phyloP scores from a whole-genome alignment of 306 rosid species.

The Cucurbita argyrosperma region DNA sequence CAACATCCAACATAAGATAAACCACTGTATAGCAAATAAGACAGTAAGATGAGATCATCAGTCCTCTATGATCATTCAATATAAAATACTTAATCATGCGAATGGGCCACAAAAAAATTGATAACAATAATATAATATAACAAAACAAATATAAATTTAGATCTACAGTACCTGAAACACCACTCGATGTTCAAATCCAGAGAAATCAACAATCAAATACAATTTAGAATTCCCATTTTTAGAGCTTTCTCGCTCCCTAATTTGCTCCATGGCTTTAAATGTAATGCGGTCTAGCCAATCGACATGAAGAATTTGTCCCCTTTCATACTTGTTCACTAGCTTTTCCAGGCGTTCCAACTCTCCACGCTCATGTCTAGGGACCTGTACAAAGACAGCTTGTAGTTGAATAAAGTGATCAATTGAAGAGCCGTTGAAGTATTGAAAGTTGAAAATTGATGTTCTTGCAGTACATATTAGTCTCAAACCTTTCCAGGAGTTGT shows the following conservation, averaged over 20 bases:
- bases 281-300: conserved; percentile 96
- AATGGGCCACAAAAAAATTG: background rate
- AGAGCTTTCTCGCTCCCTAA: conserved; percentile 63
- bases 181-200: conserved; percentile 82
- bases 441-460: background rate
- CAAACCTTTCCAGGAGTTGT: conserved; percentile 92
- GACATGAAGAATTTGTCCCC: conserved; percentile 78
- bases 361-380: conserved; percentile 80
- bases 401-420: background rate
- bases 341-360: conserved; percentile 93
- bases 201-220: conserved; percentile 78
- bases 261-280: conserved; percentile 62
- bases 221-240: conserved; percentile 66
- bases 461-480: background rate
- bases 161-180: conserved; percentile 64
- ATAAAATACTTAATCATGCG: background rate
- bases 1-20: background rate
- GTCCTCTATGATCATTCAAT: background rate
- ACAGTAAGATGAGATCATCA: background rate
- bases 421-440: conserved; percentile 1
- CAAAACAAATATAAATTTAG: background rate
- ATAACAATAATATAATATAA: background rate
- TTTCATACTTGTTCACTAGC: conserved; percentile 78
- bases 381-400: conserved; percentile 29
- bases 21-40: background rate